A percentile compares a stretch with the other conserved stretches of the same genome.
These are phyloP conservation scores for Vanrija sp. DNA, from an alignment of 1,284 basidiomycete species.

Conservation along the genomic window DNA sequence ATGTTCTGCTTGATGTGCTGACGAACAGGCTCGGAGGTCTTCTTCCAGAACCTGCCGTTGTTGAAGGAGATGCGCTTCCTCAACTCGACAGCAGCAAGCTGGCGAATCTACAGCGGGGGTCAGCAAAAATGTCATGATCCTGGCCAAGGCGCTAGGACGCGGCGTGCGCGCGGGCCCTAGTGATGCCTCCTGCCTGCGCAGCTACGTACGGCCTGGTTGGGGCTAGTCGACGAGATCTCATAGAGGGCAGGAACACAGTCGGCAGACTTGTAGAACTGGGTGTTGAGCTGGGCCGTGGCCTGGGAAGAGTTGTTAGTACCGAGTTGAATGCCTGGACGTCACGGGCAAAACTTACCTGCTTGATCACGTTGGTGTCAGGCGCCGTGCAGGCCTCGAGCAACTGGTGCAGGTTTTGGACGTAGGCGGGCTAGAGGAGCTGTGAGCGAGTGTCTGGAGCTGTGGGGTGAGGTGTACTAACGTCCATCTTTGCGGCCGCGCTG, in stretches of 20 bases:
- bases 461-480: constrained; percentile 13
- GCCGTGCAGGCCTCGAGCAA: constrained; percentile 78
- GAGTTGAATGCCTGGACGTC: background rate
- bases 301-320: constrained; percentile 40
- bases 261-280: constrained; percentile 85
- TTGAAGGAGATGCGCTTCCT: constrained; percentile 83
- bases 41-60: constrained; percentile 79
- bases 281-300: constrained; percentile 89
- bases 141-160: background rate
- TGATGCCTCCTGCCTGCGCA: background rate
- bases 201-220: constrained; percentile 52
- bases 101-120: constrained; percentile 65
- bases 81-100: constrained; percentile 97
- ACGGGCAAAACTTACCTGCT: constrained; percentile 62
- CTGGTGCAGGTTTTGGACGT: constrained; percentile 67
- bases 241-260: constrained; percentile 88
- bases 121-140: background rate
- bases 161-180: background rate
- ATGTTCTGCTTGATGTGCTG: constrained; percentile 81
- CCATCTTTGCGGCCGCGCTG: constrained; percentile 13
- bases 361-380: constrained; percentile 80
- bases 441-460: background rate
- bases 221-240: constrained; percentile 78
- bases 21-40: constrained; percentile 66
- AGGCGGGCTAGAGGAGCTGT: constrained; percentile 19